Evolutionary conservation across 495 filamentous ascomycete species (phyloP).

Genomic region (Tuber calosporum): DNA sequence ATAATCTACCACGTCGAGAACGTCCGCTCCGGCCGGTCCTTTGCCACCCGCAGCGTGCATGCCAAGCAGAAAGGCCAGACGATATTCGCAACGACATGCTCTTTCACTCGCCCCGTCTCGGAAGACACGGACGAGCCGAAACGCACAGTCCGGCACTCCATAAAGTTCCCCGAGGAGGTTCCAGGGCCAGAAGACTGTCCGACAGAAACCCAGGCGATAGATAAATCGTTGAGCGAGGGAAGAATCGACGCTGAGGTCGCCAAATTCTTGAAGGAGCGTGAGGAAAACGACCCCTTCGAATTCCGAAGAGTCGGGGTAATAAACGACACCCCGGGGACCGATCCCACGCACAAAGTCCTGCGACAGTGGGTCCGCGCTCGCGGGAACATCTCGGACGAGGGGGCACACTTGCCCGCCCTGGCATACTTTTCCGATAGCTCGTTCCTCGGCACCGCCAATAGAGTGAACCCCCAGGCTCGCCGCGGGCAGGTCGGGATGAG

Average conservation of each 20-base stretch:
- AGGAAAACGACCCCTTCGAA: slow-evolving; percentile 52
- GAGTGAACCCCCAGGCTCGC: slow-evolving; percentile 40
- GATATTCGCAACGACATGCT: slow-evolving; percentile 92
- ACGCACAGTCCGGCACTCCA: slow-evolving; percentile 55
- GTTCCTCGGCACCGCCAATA: slow-evolving; percentile 81
- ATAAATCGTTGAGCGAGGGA: slow-evolving; percentile 25
- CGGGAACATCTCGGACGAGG: slow-evolving; percentile 62
- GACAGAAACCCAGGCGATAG: slow-evolving; percentile 26
- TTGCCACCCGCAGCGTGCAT: slow-evolving; percentile 90
- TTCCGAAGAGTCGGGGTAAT: slow-evolving; percentile 50
- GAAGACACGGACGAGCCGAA: slow-evolving; percentile 54
- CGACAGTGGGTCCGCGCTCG: slow-evolving; percentile 74
- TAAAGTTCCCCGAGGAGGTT: slow-evolving; percentile 51
- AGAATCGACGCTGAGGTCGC: slow-evolving; percentile 9
- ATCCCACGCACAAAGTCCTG: slow-evolving; percentile 56
- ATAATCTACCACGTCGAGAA: slow-evolving; percentile 90
- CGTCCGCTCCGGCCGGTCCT: slow-evolving; percentile 83
- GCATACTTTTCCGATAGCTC: slow-evolving; percentile 88
- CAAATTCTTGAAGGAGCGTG: slow-evolving; percentile 2
- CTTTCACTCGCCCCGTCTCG: slow-evolving; percentile 57
- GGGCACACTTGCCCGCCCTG: slow-evolving; percentile 74
- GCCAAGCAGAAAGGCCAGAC: slow-evolving; percentile 78
- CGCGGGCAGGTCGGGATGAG: slow-evolving; percentile 76
- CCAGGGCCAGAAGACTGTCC: slow-evolving; percentile 31
- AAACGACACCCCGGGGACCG: slow-evolving; percentile 44